Evolutionary conservation across 345 rosid genomes (phyloP), one percentile per base, ranked within the genome.

Genomic region (Pugionium cornutum): DNA sequence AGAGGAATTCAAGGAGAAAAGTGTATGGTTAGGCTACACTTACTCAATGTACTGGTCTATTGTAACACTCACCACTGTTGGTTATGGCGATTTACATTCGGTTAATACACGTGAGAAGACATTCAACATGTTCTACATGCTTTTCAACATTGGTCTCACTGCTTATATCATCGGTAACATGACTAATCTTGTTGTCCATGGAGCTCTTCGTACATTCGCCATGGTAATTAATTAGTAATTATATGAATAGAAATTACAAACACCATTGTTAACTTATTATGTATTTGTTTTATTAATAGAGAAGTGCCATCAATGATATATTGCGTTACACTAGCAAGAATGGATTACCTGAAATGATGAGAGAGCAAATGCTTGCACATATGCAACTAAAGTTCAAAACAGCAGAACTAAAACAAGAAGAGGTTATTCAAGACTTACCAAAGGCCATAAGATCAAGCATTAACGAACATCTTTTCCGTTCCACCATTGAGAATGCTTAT

Each of bases 41-140:
- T 92, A 90, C 47, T 89, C 98, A 66, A 76, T 92, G 63, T 92
- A 92, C 73, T 92, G 97, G 97, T 88, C 98, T 8, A 83, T 86
- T 33, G 96, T 86, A 68, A 92, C 98, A 48, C 92, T 92, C 68
- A 83, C 94, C 32, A 88, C 96, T 0, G 97, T 89, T 2, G 97
- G 98, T 50, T 92, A 92, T 32, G 98, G 98, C 9, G 98, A 92
- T 68, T 56, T 92, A 61, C 89, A 83, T 49, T 88, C 97, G 0
- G 77, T 88, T 3, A 89, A 92, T 47, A 74, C 78, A 0, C 81
- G 70, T 48, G 97, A 89, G 81, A 80, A 92, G 78, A 25, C 80
- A n/a, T 92, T 89, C 62, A 89, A 84, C 62, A 81, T 84, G 84
- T 18, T 81, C 34, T 89, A 92, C 69, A 89, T 92, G 98, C 80